Base-by-base conservation (phyloP, 2,329 filamentous ascomycete species). In the Colletotrichum sp. region DNA sequence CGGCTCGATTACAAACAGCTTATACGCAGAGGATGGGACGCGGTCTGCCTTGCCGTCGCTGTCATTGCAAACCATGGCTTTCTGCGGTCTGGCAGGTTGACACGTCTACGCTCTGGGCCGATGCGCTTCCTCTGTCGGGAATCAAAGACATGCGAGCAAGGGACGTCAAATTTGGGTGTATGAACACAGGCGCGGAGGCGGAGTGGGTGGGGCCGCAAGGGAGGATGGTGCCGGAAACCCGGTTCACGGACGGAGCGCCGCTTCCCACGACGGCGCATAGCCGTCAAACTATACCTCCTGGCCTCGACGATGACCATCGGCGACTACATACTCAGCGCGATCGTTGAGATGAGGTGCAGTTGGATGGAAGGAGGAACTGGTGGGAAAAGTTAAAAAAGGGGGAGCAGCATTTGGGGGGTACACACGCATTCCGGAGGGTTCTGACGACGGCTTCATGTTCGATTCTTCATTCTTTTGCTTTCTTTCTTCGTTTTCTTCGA, bases 181-280 rank as follows among this genome's bases (percentile, higher is more conserved):
- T 60, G 44, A 63, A 32, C 39, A 32, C 18, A n/a, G n/a, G 24
- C 28, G 55, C 32, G 71, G 32, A 32, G 63, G 68, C 67, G 72
- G 62, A 55, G 34, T 22, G 22, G 30, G 68, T 71, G 72, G 72
- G 68, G 72, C 72, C 72, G 68, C 52, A 52, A 71, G 60, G 72
- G 60, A 32, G 57, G 34, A 13, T 13, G 16, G 57, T 62, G 52
- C 64, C 57, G 71, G 65, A 24, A 39, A 59, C 24, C 44, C 34
- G 34, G 52, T 59, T 15, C 55, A 24, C 22, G 26, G 28, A 64
- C n/a, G 60, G 12, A 9, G n/a, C 32, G 22, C 34, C 22, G 24
- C 15, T n/a, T 60, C 28, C 59, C 59, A n/a, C 59, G 30, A 28
- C 26, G 10, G 26, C 59, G 10, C 36, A n/a, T 44, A 44, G 36